Evolutionary conservation across 495 filamentous ascomycete genomes (phyloP).

Genomic region (Collariella sp.): DNA sequence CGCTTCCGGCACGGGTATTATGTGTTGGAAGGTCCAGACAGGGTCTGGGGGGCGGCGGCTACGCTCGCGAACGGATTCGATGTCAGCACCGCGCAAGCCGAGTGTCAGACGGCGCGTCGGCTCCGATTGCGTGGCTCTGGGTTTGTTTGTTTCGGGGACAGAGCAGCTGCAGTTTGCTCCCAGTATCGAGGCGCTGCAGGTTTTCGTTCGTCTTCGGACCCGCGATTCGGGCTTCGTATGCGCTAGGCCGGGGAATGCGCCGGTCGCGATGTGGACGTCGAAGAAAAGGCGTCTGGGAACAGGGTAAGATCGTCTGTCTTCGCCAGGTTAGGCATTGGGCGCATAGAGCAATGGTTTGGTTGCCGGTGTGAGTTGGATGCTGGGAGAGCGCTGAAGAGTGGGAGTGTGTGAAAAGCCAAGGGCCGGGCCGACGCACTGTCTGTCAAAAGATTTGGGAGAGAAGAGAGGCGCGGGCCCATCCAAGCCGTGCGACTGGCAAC

Average conservation of each 20-base stretch:
- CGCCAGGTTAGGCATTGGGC: not conserved
- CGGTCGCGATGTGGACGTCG: not conserved
- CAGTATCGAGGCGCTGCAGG: not conserved
- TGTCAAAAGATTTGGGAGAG: constrained; percentile 11
- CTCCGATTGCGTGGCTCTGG: constrained; percentile 22
- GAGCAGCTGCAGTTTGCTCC: not conserved
- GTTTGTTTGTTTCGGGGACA: too few species aligned
- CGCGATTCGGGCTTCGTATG: not conserved
- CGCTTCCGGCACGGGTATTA: constrained; percentile 33
- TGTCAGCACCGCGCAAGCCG: constrained; percentile 8
- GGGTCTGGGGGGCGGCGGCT: constrained; percentile 3
- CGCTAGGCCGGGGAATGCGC: not conserved
- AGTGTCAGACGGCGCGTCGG: constrained; percentile 11
- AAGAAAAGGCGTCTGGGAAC: not conserved
- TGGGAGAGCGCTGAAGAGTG: constrained; percentile 1
- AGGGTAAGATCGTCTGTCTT: not conserved
- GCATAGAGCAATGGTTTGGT: not conserved
- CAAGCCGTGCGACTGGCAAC: constrained; percentile 16
- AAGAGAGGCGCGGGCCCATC: constrained; percentile 17
- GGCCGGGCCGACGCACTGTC: constrained; percentile 2
- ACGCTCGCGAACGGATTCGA: constrained; percentile 6
- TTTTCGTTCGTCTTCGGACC: not conserved
- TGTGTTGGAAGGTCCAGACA: constrained; percentile 12
- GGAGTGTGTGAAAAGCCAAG: constrained; percentile 13
- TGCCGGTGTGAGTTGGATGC: not conserved